Evolutionary conservation across 2,329 filamentous ascomycete species (phyloP).

Genomic region (Decorospora gaudefroyi): DNA sequence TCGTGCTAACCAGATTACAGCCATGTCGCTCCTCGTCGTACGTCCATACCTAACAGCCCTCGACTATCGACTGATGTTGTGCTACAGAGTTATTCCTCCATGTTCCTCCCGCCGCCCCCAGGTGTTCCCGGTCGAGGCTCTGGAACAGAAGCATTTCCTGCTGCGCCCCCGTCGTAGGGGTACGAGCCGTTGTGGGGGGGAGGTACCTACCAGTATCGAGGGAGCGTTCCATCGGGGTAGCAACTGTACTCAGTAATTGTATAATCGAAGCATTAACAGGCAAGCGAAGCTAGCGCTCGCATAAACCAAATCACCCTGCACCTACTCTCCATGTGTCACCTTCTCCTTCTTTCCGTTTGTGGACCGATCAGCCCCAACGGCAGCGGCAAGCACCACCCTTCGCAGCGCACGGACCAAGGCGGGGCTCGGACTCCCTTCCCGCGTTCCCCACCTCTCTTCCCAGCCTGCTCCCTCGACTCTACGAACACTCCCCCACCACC

Average conservation of each 20-base stretch:
- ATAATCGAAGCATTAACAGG: conserved; percentile 11
- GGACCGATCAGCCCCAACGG: conserved; percentile 8
- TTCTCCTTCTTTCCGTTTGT: conserved; percentile 1
- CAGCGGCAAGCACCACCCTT: conserved; percentile 12
- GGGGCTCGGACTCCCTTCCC: conserved; percentile 18
- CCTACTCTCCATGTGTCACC: conserved; percentile 2
- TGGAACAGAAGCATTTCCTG: conserved; percentile 55
- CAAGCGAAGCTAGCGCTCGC: conserved; percentile 3
- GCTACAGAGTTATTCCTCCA: conserved; percentile 61
- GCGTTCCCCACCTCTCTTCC: conserved; percentile 28
- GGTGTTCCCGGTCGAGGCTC: conserved; percentile 42
- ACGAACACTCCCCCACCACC: conserved; percentile 7
- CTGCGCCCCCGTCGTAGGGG: conserved; percentile 50
- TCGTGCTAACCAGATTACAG: conserved; percentile 26
- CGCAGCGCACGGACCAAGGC: conserved; percentile 15
- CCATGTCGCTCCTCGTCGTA: conserved; percentile 55
- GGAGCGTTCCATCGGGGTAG: no score
- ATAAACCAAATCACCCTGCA: conserved; percentile 1
- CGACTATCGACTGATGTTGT: conserved; percentile 20
- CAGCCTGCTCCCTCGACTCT: conserved; percentile 18
- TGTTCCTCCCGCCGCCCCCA: conserved; percentile 64
- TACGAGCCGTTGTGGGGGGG: conserved; percentile 3
- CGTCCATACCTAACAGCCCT: no score
- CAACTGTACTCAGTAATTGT: conserved; percentile 25
- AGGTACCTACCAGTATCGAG: no score